Conservation (phyloP, 225 moss, liverwort and hornwort species). For the Anthoceros angustus region DNA sequence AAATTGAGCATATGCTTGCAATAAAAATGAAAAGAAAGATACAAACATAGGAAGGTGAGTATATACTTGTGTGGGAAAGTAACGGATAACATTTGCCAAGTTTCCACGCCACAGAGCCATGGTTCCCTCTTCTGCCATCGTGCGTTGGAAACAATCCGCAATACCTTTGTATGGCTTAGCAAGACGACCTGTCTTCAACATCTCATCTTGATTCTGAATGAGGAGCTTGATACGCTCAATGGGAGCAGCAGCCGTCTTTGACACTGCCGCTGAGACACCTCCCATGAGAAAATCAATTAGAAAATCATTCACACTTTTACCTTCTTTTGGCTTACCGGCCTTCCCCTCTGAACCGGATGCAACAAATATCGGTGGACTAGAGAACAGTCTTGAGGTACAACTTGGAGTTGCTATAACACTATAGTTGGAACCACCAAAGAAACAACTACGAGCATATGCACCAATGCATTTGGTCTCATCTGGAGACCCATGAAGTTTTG, state of each 20-base stretch:
- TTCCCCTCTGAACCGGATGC: background rate
- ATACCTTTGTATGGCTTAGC: constrained; percentile 10
- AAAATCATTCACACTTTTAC: constrained; percentile 4
- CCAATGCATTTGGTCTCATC: background rate
- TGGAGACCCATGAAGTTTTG: background rate
- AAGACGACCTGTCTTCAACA: constrained; percentile 8
- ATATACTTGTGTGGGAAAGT: constrained; percentile 11
- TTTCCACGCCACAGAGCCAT: constrained; percentile 10
- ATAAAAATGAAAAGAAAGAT: background rate
- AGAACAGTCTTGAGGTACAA: background rate
- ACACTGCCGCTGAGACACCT: constrained; percentile 11
- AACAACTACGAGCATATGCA: background rate
- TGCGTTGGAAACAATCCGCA: constrained; percentile 10
- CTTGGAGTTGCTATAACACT: too few relatives aligned
- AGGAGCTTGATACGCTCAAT: constrained; percentile 11
- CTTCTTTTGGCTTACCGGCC: background rate
- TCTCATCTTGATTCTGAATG: constrained; percentile 7
- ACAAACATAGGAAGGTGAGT: background rate
- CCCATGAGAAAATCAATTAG: constrained; percentile 8
- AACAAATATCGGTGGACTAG: background rate
- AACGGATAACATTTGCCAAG: constrained; percentile 9
- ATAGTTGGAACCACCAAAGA: background rate
- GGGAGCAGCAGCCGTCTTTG: constrained; percentile 12
- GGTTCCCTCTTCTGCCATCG: constrained; percentile 4
- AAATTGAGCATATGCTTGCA: background rate